A percentile compares a stretch with the other conserved stretches of the same genome.
These are phyloP conservation scores for Trichaptum fuscoviolaceum DNA, from an alignment of 768 basidiomycete species.

Conservation along the genomic window DNA sequence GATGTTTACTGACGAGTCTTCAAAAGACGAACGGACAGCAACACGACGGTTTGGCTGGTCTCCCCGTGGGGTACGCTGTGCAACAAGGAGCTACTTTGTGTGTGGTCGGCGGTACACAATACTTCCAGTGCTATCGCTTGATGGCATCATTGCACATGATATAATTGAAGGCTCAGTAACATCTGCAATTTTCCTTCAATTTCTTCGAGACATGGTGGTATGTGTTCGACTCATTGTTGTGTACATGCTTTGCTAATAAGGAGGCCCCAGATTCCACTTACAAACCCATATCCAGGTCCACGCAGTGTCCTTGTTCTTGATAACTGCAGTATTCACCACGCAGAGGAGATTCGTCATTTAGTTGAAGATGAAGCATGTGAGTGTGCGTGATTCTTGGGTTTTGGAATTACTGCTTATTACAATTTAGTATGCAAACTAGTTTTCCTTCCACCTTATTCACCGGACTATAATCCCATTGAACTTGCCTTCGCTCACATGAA, in stretches of 20 bases:
- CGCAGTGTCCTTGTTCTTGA: conserved; percentile 34
- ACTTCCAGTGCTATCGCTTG: conserved; percentile 16
- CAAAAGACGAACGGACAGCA: conserved; percentile 11
- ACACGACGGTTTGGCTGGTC: not conserved
- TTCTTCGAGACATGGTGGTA: conserved; percentile 12
- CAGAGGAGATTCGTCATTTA: conserved; percentile 29
- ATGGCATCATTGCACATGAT: conserved; percentile 18
- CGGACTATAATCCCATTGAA: conserved; percentile 35
- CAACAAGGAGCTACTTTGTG: conserved; percentile 11
- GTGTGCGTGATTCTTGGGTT: not conserved
- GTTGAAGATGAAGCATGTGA: conserved; percentile 19
- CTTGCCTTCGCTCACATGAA: conserved; percentile 25
- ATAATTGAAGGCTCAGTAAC: conserved; percentile 17
- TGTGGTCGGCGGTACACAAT: conserved; percentile 12
- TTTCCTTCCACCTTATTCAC: conserved; percentile 32
- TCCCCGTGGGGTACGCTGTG: conserved; percentile 8
- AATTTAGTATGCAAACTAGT: not conserved
- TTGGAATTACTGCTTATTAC: not conserved
- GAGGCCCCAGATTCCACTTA: conserved; percentile 17
- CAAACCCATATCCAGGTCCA: conserved; percentile 30
- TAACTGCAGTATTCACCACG: conserved; percentile 38
- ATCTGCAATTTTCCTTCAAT: conserved; percentile 8
- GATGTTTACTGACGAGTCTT: conserved; percentile 20
- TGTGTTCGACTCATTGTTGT: not conserved
- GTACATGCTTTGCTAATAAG: conserved; percentile 12